Conservation (phyloP, 2,329 filamentous ascomycete genomes). For the Pestalotiopsis sp. region DNA sequence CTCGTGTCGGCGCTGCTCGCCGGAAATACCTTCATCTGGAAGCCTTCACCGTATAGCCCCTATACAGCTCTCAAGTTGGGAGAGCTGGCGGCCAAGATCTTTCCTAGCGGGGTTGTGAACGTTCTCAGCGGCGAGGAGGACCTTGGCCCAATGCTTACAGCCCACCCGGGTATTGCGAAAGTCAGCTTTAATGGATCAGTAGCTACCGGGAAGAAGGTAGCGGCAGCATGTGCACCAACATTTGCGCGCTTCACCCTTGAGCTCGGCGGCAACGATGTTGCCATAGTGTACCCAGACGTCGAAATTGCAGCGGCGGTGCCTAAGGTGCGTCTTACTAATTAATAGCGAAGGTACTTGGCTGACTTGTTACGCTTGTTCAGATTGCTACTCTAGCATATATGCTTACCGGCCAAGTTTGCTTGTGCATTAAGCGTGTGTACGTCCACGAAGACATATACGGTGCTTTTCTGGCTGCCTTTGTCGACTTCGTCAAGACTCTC, state of each 20-base stretch:
- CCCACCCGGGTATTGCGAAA: background rate
- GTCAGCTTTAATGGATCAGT: slow-evolving; percentile 48
- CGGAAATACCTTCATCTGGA: slow-evolving; percentile 46
- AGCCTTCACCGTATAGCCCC: slow-evolving; percentile 45
- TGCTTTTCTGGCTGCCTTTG: slow-evolving; percentile 43
- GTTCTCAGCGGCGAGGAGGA: slow-evolving; percentile 42
- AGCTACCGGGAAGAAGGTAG: slow-evolving; percentile 56
- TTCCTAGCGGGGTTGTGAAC: slow-evolving; percentile 45
- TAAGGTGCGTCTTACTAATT: background rate
- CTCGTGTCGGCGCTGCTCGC: slow-evolving; percentile 42
- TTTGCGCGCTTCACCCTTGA: slow-evolving; percentile 57
- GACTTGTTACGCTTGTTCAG: background rate
- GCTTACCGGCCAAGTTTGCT: slow-evolving; percentile 3
- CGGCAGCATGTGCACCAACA: slow-evolving; percentile 49
- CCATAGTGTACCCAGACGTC: slow-evolving; percentile 51
- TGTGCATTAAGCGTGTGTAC: background rate
- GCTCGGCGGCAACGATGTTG: slow-evolving; percentile 55
- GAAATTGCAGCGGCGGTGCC: slow-evolving; percentile 27
- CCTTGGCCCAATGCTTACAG: slow-evolving; percentile 34
- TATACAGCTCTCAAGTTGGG: slow-evolving; percentile 38
- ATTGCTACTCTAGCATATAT: slow-evolving; percentile 2
- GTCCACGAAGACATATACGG: slow-evolving; percentile 14
- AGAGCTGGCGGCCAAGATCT: slow-evolving; percentile 38
- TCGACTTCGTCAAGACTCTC: slow-evolving; percentile 19
- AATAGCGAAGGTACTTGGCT: background rate